Evolutionary conservation across 2,329 filamentous ascomycete genomes (phyloP), one percentile per base, ranked within the genome.

Genomic region (Colletotrichum liaoningense): DNA sequence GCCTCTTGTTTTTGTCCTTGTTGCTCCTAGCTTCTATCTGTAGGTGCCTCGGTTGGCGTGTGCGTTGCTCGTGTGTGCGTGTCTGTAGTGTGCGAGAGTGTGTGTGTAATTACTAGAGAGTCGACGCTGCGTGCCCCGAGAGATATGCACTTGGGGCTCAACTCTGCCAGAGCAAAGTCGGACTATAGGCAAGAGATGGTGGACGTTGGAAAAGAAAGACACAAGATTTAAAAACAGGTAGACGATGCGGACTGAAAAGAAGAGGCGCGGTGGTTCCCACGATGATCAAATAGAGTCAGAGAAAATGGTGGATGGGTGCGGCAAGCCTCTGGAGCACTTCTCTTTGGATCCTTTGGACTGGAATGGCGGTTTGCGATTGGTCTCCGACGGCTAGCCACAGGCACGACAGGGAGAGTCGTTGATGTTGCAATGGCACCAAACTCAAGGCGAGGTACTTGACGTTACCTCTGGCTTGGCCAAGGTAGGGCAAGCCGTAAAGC

Each of bases 351-450:
- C 62, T 72, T 63, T 60, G 66, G 70, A 73, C 65, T 73, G 70
- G 22, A 62, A 70, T 35, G 55, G 67, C 60, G 24, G 59, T 73
- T 73, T 65, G 70, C 70, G 38, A 73, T 70, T 73, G 67, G 60
- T 30, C 49, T 65, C 56, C 28, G 33, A 52, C 70, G 70, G 70
- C 67, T 70, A 56, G 67, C 66, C 67, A 70, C 70, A 73, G 70
- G 67, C 67, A 73, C 70, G 70, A 70, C 70, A 73, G 70, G 70
- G 70, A 73, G 70, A 65, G 60, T 54, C 46, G 70, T 69, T 65
- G 70, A 56, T 73, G 54, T 73, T 73, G 66, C 66, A 64, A 73
- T 65, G 28, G 35, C 60, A 38, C 67, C 67, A 65, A 60, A 57
- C 46, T 59, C 55, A 63, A 49, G 54, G 63, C 46, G 52, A 60